These are phyloP conservation scores for Naganishia randhawae DNA, from an alignment of 768 basidiomycete species.

Conservation along the genomic window DNA sequence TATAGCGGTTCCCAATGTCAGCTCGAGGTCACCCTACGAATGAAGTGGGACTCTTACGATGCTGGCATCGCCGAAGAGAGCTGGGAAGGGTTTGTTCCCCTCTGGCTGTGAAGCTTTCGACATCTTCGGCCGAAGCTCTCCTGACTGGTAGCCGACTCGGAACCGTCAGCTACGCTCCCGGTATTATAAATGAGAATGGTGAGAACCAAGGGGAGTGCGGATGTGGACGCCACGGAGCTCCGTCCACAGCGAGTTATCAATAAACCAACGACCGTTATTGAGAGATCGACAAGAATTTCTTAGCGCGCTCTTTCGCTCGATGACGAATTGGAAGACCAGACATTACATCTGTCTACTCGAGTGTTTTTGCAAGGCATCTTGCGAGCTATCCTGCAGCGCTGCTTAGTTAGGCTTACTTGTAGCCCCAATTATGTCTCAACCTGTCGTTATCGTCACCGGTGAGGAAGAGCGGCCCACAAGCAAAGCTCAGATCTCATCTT, in stretches of 20 bases:
- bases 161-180: not conserved
- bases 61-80: constrained; percentile 44
- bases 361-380: no score
- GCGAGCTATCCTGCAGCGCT: no score
- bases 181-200: not conserved
- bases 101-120: not conserved
- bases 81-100: constrained; percentile 26
- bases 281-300: constrained; percentile 1
- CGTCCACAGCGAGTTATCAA: not conserved
- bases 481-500: not conserved
- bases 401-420: not conserved
- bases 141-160: not conserved
- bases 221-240: not conserved
- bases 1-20: constrained; percentile 42
- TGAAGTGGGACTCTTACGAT: constrained; percentile 31
- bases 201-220: not conserved
- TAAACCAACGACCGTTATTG: not conserved
- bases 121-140: not conserved
- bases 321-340: no score
- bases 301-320: not conserved
- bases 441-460: constrained; percentile 15
- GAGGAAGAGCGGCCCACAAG: not conserved
- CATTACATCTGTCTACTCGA: no score
- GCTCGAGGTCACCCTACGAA: not conserved
- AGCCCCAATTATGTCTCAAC: constrained; percentile 5